A percentile compares a stretch with the other conserved stretches of the same genome.
Conservation (phyloP, 1,284 basidiomycete species). For the Malassezia pachydermatis region DNA sequence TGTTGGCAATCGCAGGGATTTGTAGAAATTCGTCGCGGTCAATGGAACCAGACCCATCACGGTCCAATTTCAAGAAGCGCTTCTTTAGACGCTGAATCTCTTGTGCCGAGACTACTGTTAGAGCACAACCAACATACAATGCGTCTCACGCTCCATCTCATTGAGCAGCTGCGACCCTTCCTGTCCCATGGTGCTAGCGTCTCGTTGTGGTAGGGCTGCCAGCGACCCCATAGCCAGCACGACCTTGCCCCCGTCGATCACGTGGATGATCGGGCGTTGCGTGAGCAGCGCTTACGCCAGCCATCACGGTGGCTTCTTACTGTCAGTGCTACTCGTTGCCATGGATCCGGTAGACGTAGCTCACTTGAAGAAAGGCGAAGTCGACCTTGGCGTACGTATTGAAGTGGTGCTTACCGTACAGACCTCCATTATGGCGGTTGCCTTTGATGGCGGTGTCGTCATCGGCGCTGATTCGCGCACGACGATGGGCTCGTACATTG, state of each 20-base stretch:
- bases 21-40: conserved; percentile 97
- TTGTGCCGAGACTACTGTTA: conserved; percentile 20
- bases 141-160: conserved; percentile 83
- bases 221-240: no score
- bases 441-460: conserved; percentile 86
- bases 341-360: conserved; percentile 24
- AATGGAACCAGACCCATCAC: conserved; percentile 93
- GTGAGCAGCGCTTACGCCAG: conserved; percentile 10
- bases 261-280: conserved; percentile 7
- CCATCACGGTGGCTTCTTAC: not conserved
- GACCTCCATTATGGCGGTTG: conserved; percentile 99
- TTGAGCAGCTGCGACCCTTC: conserved; percentile 80
- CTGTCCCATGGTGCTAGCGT: conserved; percentile 46
- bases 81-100: conserved; percentile 72
- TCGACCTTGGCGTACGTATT: conserved; percentile 40
- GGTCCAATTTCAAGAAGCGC: conserved; percentile 97
- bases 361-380: conserved; percentile 44
- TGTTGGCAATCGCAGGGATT: conserved; percentile 96
- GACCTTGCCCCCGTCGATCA: conserved; percentile 7
- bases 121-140: conserved; percentile 57
- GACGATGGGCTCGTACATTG: conserved; percentile 92
- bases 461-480: conserved; percentile 95
- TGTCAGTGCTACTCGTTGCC: conserved; percentile 1
- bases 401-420: not conserved
- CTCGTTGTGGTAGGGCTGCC: not conserved